Percentiles rank a stretch among this genome's conserved stretches.
Evolutionary conservation across 2,329 filamentous ascomycete genomes (phyloP).

Genomic region (Diaporthe destruens): DNA sequence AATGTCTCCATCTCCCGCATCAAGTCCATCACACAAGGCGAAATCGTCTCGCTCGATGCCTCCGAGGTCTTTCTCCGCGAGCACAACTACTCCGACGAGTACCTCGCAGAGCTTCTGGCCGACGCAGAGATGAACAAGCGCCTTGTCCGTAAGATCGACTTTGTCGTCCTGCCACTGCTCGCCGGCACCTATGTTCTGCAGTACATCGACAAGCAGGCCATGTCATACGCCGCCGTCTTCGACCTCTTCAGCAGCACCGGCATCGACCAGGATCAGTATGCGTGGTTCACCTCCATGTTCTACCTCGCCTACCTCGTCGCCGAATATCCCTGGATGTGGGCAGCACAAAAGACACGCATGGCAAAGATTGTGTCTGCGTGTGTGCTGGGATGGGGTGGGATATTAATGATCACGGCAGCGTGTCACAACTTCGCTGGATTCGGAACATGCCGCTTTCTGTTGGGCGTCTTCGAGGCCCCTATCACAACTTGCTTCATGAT

Average conservation of each 20-base stretch:
- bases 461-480: conserved; percentile 61
- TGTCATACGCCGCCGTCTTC: conserved; percentile 68
- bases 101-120: conserved; percentile 53
- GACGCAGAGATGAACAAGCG: conserved; percentile 52
- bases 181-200: conserved; percentile 64
- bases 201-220: conserved; percentile 68
- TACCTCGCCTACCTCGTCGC: conserved; percentile 63
- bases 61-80: conserved; percentile 42
- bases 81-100: conserved; percentile 39
- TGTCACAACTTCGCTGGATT: conserved; percentile 57
- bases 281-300: conserved; percentile 68
- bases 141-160: conserved; percentile 61
- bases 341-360: conserved; percentile 53
- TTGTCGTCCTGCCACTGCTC: conserved; percentile 64
- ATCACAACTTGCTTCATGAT: conserved; percentile 65
- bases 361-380: conserved; percentile 51
- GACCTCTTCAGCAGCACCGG: conserved; percentile 64
- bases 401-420: conserved; percentile 58
- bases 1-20: conserved; percentile 38
- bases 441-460: conserved; percentile 58
- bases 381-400: conserved; percentile 52
- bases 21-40: conserved; percentile 38
- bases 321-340: conserved; percentile 54
- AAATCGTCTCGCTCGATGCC: conserved; percentile 39
- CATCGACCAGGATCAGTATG: conserved; percentile 62